Evolutionary conservation across 2,329 filamentous ascomycete species (phyloP).

Genomic region (Proliferodiscus dingleyae): DNA sequence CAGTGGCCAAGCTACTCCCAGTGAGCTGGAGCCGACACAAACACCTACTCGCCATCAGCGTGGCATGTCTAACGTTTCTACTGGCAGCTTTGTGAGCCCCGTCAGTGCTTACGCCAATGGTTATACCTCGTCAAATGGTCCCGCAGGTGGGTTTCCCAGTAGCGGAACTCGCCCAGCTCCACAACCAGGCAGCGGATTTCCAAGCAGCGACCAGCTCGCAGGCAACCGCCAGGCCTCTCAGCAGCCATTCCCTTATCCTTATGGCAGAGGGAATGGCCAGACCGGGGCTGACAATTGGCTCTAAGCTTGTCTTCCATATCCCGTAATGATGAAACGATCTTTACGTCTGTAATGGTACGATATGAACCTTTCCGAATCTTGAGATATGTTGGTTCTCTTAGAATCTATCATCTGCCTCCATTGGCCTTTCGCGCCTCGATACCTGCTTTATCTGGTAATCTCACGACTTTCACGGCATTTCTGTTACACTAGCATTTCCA

Average conservation of each 20-base stretch:
- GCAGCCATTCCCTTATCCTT: constrained; percentile 25
- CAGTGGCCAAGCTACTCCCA: constrained; percentile 30
- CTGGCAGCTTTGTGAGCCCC: constrained; percentile 21
- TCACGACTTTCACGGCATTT: constrained; percentile 32
- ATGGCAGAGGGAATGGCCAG: constrained; percentile 25
- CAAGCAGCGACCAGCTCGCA: constrained; percentile 23
- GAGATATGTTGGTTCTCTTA: constrained; percentile 18
- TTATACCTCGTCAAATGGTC: constrained; percentile 15
- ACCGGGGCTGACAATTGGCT: constrained; percentile 26
- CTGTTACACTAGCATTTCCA: constrained; percentile 33
- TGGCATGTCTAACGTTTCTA: constrained; percentile 29
- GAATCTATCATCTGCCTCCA: constrained; percentile 7
- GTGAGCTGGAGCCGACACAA: constrained; percentile 24
- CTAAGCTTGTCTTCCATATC: constrained; percentile 17
- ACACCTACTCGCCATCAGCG: constrained; percentile 29
- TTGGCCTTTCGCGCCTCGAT: constrained; percentile 16
- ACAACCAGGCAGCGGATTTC: constrained; percentile 17
- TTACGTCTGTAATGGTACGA: constrained; percentile 35
- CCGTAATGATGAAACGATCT: constrained; percentile 32
- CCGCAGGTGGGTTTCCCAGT: constrained; percentile 19
- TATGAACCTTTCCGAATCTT: constrained; percentile 27
- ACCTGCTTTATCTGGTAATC: constrained; percentile 32
- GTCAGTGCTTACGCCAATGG: constrained; percentile 27
- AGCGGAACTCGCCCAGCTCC: constrained; percentile 16
- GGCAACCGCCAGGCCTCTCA: constrained; percentile 14